A percentile compares a stretch with the other conserved stretches of the same genome.
Conservation (phyloP, 306 rosid species). For the Dalbergia cultrata region DNA sequence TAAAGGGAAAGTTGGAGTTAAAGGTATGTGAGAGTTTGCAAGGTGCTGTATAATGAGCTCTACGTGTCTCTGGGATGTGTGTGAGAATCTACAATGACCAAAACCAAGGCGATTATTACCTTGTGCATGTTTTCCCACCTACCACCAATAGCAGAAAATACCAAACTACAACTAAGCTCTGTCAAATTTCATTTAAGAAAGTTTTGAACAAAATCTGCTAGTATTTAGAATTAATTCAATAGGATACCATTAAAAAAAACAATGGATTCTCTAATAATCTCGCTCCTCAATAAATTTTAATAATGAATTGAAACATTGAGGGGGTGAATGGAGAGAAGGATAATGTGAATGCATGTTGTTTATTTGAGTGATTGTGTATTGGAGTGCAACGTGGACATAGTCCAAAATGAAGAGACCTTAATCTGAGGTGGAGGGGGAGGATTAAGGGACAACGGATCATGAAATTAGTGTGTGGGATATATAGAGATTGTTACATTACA, state of each 20-base stretch:
- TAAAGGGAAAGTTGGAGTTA: constrained; percentile 14
- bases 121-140: constrained; percentile 51
- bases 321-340: background rate
- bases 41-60: background rate
- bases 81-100: constrained; percentile 51
- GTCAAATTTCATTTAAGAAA: constrained; percentile 5
- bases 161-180: background rate
- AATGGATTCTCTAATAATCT: constrained; percentile 38
- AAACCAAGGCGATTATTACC: constrained; percentile 56
- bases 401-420: constrained; percentile 25
- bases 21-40: too few species aligned
- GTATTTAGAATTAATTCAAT: constrained; percentile 6
- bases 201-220: background rate
- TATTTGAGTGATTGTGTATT: background rate
- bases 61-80: constrained; percentile 54
- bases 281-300: background rate
- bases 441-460: background rate
- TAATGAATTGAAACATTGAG: background rate
- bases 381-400: constrained; percentile 36
- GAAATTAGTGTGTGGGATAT: background rate
- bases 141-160: constrained; percentile 32
- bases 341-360: constrained; percentile 1
- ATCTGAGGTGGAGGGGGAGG: constrained; percentile 13
- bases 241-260: background rate
- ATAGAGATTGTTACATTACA: too few species aligned